Conservation (phyloP, 352 stramenopile species). For the Phytopythium boreale region DNA sequence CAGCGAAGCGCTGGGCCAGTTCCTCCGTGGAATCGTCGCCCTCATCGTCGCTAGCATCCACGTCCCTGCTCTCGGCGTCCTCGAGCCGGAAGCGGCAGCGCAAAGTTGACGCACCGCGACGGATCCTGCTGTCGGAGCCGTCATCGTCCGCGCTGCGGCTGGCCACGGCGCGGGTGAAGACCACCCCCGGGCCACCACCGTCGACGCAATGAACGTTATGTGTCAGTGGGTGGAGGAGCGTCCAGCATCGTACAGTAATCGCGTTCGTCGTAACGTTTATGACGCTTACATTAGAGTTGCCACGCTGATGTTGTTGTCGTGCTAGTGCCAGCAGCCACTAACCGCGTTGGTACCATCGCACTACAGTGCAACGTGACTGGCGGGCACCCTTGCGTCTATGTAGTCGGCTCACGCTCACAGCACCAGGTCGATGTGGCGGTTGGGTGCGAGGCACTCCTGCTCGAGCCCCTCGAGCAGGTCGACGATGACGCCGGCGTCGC, state of each 20-base stretch:
- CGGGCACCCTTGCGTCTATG: no score
- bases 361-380: no score
- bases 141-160: neutral
- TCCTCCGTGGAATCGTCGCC: slow-evolving; percentile 19
- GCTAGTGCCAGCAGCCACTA: neutral
- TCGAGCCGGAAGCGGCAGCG: slow-evolving; percentile 37
- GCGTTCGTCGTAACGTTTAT: neutral
- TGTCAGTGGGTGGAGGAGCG: neutral
- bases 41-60: slow-evolving; percentile 10
- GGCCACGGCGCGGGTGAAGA: neutral
- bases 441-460: slow-evolving; percentile 69
- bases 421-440: slow-evolving; percentile 63
- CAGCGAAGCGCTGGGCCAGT: slow-evolving; percentile 3
- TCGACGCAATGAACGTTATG: neutral
- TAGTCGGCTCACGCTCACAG: slow-evolving; percentile 30
- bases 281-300: neutral
- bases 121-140: slow-evolving; percentile 14
- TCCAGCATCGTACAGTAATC: neutral
- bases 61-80: slow-evolving; percentile 3
- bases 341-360: neutral
- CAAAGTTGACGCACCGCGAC: slow-evolving; percentile 32
- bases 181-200: neutral
- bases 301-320: no score
- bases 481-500: slow-evolving; percentile 62
- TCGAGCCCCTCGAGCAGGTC: slow-evolving; percentile 72